Evolutionary conservation across 139 green algal species (phyloP).

Genomic region (Auxenochlorella pyrenoidosa): DNA sequence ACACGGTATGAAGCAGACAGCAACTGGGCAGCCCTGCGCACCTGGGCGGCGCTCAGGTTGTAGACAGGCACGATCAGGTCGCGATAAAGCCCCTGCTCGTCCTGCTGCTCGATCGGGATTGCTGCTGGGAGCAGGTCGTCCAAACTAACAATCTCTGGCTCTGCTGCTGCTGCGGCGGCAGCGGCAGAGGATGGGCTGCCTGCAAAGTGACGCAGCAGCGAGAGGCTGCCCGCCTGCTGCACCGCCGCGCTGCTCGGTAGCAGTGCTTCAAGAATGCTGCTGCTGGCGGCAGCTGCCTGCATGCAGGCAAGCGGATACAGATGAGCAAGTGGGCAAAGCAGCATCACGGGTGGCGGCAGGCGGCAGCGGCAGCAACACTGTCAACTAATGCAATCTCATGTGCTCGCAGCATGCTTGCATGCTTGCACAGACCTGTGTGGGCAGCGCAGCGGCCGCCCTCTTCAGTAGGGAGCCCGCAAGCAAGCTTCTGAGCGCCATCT

Average conservation of each 20-base stretch:
- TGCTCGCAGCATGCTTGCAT: too few relatives aligned
- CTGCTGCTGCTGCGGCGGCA: slow-evolving; percentile 4
- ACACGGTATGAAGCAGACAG: too few relatives aligned
- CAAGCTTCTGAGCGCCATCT: slow-evolving; percentile 19
- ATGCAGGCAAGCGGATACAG: neutral
- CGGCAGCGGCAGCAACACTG: neutral
- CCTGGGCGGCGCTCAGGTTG: slow-evolving; percentile 2
- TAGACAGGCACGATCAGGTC: slow-evolving; percentile 40
- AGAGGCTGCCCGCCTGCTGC: neutral
- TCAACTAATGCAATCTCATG: neutral
- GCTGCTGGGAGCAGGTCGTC: neutral
- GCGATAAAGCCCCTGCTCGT: slow-evolving; percentile 18
- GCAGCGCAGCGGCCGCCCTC: slow-evolving; percentile 5
- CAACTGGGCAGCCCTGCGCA: too few relatives aligned
- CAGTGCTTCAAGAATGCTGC: neutral
- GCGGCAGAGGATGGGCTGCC: neutral
- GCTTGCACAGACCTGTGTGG: neutral
- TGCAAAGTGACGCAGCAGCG: neutral
- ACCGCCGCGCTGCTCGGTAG: neutral
- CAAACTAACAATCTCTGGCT: neutral
- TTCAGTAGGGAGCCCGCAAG: neutral
- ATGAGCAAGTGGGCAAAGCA: neutral
- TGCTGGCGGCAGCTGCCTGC: neutral
- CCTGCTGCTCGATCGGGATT: slow-evolving; percentile 29
- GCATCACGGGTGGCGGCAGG: neutral